Conservation (phyloP, 2,329 filamentous ascomycete species). For the Diaporthe aspalathi region DNA sequence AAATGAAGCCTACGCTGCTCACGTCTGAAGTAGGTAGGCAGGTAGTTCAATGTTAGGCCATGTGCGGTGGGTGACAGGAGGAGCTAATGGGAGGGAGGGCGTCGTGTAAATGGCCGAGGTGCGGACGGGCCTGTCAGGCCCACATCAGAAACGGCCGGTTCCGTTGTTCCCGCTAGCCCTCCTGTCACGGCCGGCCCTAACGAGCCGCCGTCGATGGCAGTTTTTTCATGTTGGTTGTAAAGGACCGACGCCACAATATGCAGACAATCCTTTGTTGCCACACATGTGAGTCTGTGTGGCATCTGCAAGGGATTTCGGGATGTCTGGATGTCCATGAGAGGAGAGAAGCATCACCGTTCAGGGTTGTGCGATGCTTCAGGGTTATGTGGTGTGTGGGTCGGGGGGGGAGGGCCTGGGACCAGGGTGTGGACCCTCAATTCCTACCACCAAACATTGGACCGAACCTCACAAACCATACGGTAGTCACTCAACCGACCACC, state of each 20-base stretch:
- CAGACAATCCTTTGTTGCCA: constrained; percentile 8
- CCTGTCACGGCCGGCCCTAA: constrained; percentile 20
- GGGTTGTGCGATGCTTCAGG: not conserved
- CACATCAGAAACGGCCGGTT: constrained; percentile 33
- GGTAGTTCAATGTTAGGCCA: no score
- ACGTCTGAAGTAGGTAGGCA: no score
- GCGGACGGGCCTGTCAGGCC: not conserved
- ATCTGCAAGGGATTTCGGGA: constrained; percentile 20
- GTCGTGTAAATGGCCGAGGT: not conserved
- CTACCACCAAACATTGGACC: no score
- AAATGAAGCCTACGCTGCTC: not conserved
- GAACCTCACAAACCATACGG: no score
- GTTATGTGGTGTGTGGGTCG: not conserved
- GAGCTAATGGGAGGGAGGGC: not conserved
- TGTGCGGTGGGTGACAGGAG: not conserved
- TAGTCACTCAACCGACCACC: no score
- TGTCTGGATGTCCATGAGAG: not conserved
- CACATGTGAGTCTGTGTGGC: constrained; percentile 29
- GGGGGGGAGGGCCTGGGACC: no score
- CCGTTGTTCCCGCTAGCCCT: constrained; percentile 30
- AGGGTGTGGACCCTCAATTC: no score
- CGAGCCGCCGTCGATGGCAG: constrained; percentile 25
- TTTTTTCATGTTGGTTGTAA: constrained; percentile 22
- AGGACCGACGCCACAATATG: constrained; percentile 27
- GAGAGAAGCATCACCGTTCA: not conserved